A percentile compares a stretch with the other conserved stretches of the same genome.
These are phyloP conservation scores for Rubia yunnanensis DNA, from an alignment of 257 asterid species.

Conservation along the genomic window DNA sequence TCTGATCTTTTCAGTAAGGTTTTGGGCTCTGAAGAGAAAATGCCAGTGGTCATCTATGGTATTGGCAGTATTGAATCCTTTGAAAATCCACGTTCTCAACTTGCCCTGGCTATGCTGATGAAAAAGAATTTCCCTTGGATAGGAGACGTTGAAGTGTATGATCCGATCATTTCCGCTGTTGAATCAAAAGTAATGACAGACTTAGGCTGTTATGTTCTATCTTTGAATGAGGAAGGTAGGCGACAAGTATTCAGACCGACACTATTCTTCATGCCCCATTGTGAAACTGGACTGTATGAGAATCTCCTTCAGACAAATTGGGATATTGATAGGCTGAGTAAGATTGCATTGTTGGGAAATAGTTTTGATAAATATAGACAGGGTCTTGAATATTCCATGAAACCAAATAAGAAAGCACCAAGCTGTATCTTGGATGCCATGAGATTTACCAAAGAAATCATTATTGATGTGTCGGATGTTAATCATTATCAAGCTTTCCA, in stretches of 20 bases:
- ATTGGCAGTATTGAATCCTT: slow-evolving; percentile 83
- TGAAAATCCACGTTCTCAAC: slow-evolving; percentile 68
- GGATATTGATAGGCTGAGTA: slow-evolving; percentile 35
- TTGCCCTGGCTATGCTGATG: slow-evolving; percentile 64
- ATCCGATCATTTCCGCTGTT: slow-evolving; percentile 65
- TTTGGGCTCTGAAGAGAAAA: slow-evolving; percentile 43
- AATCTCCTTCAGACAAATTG: slow-evolving; percentile 69
- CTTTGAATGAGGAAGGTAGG: slow-evolving; percentile 73
- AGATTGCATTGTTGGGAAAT: slow-evolving; percentile 50
- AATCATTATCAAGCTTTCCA: slow-evolving; percentile 53
- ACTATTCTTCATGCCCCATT: slow-evolving; percentile 93
- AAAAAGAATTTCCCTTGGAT: slow-evolving; percentile 66
- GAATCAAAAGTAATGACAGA: slow-evolving; percentile 61
- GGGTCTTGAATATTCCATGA: slow-evolving; percentile 24
- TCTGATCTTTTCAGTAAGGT: slow-evolving; percentile 29
- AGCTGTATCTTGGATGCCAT: slow-evolving; percentile 48
- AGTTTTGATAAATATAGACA: slow-evolving; percentile 57
- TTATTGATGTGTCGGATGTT: slow-evolving; percentile 30
- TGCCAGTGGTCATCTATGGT: slow-evolving; percentile 80
- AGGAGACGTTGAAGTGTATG: slow-evolving; percentile 70
- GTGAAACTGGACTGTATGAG: slow-evolving; percentile 71
- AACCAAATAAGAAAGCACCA: slow-evolving; percentile 19
- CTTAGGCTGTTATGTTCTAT: slow-evolving; percentile 64
- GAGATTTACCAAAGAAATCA: slow-evolving; percentile 42
- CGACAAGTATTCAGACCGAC: slow-evolving; percentile 50